phyloP scores from a whole-genome alignment of 257 asterid species.

The Jacaranda copaia region DNA sequence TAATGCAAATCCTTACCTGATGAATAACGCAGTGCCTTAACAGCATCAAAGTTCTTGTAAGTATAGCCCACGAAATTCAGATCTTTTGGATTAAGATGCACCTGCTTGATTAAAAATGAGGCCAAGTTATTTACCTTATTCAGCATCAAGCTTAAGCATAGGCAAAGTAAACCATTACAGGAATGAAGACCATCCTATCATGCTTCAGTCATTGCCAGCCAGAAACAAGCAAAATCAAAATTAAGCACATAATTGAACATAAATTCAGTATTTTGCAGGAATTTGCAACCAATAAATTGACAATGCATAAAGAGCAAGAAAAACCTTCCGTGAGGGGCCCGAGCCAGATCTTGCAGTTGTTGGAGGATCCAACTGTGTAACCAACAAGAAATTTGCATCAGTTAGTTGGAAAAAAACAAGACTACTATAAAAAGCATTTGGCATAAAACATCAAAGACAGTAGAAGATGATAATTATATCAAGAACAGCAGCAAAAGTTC shows the following conservation, averaged over 20 bases:
- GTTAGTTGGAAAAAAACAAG: constrained; percentile 13
- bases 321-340: constrained; percentile 90
- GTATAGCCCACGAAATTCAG: constrained; percentile 93
- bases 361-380: constrained; percentile 70
- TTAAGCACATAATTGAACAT: constrained; percentile 21
- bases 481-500: background rate
- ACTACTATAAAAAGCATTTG: constrained; percentile 29
- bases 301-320: constrained; percentile 28
- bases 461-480: background rate
- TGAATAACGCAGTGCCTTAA: constrained; percentile 76
- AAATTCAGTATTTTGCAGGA: constrained; percentile 15
- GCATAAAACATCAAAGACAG: constrained; percentile 7
- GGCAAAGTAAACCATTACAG: constrained; percentile 24
- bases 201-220: constrained; percentile 9
- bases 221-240: constrained; percentile 25
- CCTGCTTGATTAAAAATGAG: constrained; percentile 45
- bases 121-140: constrained; percentile 33
- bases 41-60: constrained; percentile 90
- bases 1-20: constrained; percentile 56
- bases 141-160: constrained; percentile 34
- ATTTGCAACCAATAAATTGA: background rate
- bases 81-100: constrained; percentile 77
- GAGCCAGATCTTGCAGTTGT: constrained; percentile 75
- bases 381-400: constrained; percentile 40
- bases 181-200: constrained; percentile 12